These are phyloP conservation scores for Trichophyton benhamiae DNA, from an alignment of 2,329 filamentous ascomycete genomes.

Conservation along the genomic window DNA sequence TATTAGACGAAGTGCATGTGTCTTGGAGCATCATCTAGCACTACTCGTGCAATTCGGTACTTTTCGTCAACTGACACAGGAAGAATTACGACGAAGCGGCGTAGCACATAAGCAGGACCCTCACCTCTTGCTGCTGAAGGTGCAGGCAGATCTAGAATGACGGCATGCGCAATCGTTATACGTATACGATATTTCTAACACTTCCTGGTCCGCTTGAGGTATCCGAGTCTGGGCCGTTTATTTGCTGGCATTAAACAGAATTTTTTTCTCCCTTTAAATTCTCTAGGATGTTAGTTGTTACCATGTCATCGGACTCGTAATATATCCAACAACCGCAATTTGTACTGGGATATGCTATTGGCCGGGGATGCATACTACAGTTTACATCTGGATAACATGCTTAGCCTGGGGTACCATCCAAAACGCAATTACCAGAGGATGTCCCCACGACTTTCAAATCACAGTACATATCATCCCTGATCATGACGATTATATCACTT, in stretches of 20 bases:
- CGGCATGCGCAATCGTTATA: neutral
- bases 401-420: neutral
- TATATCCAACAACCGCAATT: neutral
- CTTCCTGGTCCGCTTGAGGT: neutral
- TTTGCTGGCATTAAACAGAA: neutral
- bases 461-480: neutral
- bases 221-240: neutral
- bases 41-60: neutral
- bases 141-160: neutral
- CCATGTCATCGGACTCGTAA: neutral
- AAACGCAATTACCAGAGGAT: neutral
- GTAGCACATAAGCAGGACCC: neutral
- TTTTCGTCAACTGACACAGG: neutral
- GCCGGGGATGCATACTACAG: neutral
- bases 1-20: neutral
- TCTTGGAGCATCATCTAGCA: neutral
- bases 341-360: neutral
- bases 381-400: neutral
- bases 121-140: neutral
- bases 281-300: neutral
- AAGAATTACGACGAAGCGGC: neutral
- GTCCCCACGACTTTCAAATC: neutral
- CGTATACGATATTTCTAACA: neutral
- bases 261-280: neutral
- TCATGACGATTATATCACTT: neutral